Evolutionary conservation across 768 basidiomycete species (phyloP), one percentile per base, ranked within the genome.

Genomic region (Mycena filopes): DNA sequence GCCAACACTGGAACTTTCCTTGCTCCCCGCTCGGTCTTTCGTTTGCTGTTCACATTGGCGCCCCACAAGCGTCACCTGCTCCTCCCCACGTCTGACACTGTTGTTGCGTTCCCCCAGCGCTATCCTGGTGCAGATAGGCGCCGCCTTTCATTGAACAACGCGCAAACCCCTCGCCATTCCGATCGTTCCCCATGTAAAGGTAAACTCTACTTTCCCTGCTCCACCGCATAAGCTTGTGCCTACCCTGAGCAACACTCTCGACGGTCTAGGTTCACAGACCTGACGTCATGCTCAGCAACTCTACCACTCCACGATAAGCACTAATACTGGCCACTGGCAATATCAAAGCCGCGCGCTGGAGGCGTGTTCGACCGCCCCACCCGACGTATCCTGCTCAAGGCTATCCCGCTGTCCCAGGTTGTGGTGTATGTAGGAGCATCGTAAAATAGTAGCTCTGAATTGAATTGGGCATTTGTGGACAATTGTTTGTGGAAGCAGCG

Each of bases 21-120:
- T 20, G 4, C 28, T 25, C 21, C 3, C 23, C 20, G 13, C 23
- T 41, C 38, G 48, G 25, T 29, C 48, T 49, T 23, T 29, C 28
- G 7, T 31, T 33, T 47, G 25, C 51, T 29, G 45, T 29, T 48
- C 29, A 31, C 25, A 38, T 48, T 60, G 49, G 49, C 49, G 49
- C 59, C 45, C 59, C 59, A 53, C 42, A 28, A n/a, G 38, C 58
- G 38, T 60, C 58, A 58, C 38, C 51, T 53, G 51, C 29, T 42
- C 41, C 29, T 42, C 41, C 38, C 25, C 51, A 29, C 51, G 23
- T 21, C 55, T 45, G 54, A 36, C 21, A 48, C 36, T 58, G 36
- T 21, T 60, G 58, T 41, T 12, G 13, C 11, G 20, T 40, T 9
- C 11, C 40, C 36, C 59, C 41, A 23, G 38, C 20, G 20, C 23